phyloP scores from a whole-genome alignment of 176 grass and related monocot genomes.

The Cenchrus americanus region DNA sequence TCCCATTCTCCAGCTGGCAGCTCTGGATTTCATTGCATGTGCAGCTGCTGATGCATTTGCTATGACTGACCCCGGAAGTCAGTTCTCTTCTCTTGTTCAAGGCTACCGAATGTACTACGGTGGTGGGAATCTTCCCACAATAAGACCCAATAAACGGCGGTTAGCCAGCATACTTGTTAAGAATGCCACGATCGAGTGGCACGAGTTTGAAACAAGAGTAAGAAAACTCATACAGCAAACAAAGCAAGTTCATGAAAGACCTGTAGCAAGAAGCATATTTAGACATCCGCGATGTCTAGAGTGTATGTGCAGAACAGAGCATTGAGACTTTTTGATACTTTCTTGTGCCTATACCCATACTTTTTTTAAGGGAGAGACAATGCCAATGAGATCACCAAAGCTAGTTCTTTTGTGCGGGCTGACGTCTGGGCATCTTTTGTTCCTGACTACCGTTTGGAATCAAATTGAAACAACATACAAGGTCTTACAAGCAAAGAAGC shows the following conservation, averaged over 20 bases:
- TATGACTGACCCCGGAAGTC: slow-evolving; percentile 95
- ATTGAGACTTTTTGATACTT: slow-evolving; percentile 42
- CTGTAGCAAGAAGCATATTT: slow-evolving; percentile 83
- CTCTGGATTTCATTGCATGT: slow-evolving; percentile 92
- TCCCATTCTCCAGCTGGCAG: slow-evolving; percentile 73
- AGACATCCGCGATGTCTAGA: slow-evolving; percentile 86
- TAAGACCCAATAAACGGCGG: slow-evolving; percentile 87
- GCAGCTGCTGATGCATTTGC: slow-evolving; percentile 96
- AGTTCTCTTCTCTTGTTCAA: slow-evolving; percentile 90
- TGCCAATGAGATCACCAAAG: slow-evolving; percentile 27
- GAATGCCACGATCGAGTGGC: slow-evolving; percentile 92
- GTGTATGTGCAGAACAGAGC: slow-evolving; percentile 92
- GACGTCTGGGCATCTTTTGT: slow-evolving; percentile 20
- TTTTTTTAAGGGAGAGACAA: background rate
- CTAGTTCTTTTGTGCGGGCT: slow-evolving; percentile 23
- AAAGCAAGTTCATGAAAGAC: slow-evolving; percentile 90
- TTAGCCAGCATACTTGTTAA: slow-evolving; percentile 85
- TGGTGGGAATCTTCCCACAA: slow-evolving; percentile 72
- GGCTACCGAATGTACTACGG: slow-evolving; percentile 99
- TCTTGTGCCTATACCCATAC: slow-evolving; percentile 29
- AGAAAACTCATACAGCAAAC: slow-evolving; percentile 91
- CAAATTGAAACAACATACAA: slow-evolving; percentile 14
- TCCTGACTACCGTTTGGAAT: background rate
- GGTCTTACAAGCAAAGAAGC: slow-evolving; percentile 24
- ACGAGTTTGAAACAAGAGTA: slow-evolving; percentile 89